phyloP scores from a whole-genome alignment of 345 rosid species.

The Lepidium aucheri region DNA sequence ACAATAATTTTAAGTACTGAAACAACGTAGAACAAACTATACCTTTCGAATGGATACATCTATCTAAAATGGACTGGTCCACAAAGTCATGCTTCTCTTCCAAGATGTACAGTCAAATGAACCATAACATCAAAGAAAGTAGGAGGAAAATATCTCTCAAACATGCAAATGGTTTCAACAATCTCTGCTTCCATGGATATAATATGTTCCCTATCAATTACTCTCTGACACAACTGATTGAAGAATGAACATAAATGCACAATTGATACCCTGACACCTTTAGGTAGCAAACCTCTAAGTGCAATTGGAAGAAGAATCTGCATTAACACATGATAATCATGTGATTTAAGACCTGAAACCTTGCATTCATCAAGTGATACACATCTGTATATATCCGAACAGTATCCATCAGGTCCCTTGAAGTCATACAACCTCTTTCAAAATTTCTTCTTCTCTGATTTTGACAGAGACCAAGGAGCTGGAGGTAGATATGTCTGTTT shows the following conservation, averaged over 20 bases:
- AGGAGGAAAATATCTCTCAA: neutral
- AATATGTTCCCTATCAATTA: neutral
- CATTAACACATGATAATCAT: too few relatives aligned
- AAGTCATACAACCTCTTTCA: neutral
- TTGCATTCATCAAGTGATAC: too few relatives aligned
- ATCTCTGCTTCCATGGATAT: neutral
- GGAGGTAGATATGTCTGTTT: neutral
- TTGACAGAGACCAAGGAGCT: neutral
- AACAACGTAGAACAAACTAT: neutral
- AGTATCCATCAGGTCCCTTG: too few relatives aligned
- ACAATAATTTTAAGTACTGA: neutral
- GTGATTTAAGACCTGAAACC: too few relatives aligned
- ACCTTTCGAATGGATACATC: neutral
- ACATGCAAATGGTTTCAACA: neutral
- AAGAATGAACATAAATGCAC: too few relatives aligned
- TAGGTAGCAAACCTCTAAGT: too few relatives aligned
- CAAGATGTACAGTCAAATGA: neutral
- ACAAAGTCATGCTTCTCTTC: neutral
- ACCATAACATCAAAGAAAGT: neutral
- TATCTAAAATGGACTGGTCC: too few relatives aligned
- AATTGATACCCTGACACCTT: too few relatives aligned
- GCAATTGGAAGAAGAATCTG: too few relatives aligned
- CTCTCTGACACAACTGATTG: too few relatives aligned
- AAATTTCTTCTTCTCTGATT: neutral
- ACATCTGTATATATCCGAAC: too few relatives aligned